Conservation (phyloP, 768 basidiomycete species). For the Mycena indigotica region DNA sequence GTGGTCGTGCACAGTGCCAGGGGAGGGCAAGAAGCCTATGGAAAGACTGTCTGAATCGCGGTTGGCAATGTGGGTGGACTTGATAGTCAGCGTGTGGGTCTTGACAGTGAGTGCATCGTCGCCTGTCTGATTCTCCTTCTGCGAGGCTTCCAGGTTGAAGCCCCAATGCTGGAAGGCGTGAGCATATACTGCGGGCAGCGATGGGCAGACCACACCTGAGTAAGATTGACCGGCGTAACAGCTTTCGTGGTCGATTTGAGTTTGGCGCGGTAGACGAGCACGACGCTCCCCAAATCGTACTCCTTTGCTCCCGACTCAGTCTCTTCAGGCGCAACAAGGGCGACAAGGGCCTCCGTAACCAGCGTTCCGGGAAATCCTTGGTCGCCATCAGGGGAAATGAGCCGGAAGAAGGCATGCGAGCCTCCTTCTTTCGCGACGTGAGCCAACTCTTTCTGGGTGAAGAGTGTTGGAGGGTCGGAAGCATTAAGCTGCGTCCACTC, state of each 20-base stretch:
- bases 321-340: constrained; percentile 44
- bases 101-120: constrained; percentile 51
- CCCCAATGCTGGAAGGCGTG: constrained; percentile 90
- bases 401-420: constrained; percentile 55
- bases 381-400: constrained; percentile 64
- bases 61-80: constrained; percentile 58
- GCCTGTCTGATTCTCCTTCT: constrained; percentile 36
- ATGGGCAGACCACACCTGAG: constrained; percentile 58
- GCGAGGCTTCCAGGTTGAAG: constrained; percentile 76
- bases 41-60: constrained; percentile 52
- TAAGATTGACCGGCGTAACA: constrained; percentile 76
- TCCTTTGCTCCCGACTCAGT: constrained; percentile 34
- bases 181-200: no score
- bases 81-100: constrained; percentile 48
- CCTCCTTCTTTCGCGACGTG: constrained; percentile 38
- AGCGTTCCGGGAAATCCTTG: constrained; percentile 72
- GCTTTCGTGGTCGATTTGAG: constrained; percentile 47
- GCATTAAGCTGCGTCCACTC: constrained; percentile 52
- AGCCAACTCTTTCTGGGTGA: constrained; percentile 54
- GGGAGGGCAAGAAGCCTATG: constrained; percentile 54
- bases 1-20: constrained; percentile 54
- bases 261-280: constrained; percentile 70
- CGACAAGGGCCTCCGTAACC: constrained; percentile 58
- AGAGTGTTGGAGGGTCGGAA: constrained; percentile 49
- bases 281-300: constrained; percentile 62